Evolutionary conservation across 2,329 filamentous ascomycete genomes (phyloP).

Genomic region (Pseudogymnoascus sp.): DNA sequence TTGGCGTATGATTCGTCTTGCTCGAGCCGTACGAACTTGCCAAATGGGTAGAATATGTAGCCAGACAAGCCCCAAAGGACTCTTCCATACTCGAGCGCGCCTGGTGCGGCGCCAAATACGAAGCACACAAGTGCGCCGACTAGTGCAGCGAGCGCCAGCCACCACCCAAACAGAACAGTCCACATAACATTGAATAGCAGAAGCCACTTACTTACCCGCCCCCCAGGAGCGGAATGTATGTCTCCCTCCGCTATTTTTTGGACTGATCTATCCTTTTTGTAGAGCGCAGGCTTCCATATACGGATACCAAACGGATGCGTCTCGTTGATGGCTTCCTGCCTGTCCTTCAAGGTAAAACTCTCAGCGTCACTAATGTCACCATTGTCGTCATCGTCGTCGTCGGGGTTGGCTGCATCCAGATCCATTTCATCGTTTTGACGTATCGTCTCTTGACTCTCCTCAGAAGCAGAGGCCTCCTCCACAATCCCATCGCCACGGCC

Average conservation of each 20-base stretch:
- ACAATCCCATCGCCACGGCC: constrained; percentile 9
- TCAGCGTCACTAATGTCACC: constrained; percentile 80
- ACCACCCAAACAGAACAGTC: constrained; percentile 93
- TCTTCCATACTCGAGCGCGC: constrained; percentile 75
- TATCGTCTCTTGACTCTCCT: constrained; percentile 13
- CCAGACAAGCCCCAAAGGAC: constrained; percentile 75
- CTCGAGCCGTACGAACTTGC: constrained; percentile 87
- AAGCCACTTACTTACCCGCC: constrained; percentile 75
- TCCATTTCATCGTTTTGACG: constrained; percentile 17
- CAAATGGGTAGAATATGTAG: constrained; percentile 94
- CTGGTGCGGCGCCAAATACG: constrained; percentile 67
- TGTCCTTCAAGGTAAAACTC: constrained; percentile 94
- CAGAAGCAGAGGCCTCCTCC: constrained; percentile 15
- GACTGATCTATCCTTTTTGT: constrained; percentile 95
- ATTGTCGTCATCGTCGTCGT: constrained; percentile 52
- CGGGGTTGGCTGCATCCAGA: constrained; percentile 22
- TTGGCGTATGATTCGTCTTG: constrained; percentile 91
- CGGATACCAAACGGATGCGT: constrained; percentile 98
- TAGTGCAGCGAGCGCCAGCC: constrained; percentile 72
- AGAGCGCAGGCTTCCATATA: constrained; percentile 96
- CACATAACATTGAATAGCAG: constrained; percentile 83
- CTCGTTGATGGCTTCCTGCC: constrained; percentile 95
- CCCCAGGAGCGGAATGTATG: constrained; percentile 90
- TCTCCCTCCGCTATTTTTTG: constrained; percentile 94
- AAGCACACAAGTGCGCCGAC: constrained; percentile 71